Conservation (phyloP, 805 yeast species). For the Limtongia smithiae region DNA sequence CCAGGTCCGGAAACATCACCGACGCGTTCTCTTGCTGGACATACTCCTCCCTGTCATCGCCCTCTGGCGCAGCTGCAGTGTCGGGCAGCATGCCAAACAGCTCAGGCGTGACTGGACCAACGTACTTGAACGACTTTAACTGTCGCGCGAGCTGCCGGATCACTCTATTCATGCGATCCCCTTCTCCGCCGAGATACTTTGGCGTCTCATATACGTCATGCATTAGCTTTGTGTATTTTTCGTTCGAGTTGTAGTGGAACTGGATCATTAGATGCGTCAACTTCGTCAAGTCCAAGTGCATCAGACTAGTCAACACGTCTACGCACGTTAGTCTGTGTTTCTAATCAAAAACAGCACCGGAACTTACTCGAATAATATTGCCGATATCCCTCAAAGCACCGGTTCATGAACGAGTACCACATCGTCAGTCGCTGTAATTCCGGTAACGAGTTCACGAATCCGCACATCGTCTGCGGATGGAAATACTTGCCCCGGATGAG, state of each 20-base stretch:
- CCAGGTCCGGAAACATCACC: slow-evolving; percentile 4
- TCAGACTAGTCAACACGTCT: too few relatives aligned
- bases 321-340: too few relatives aligned
- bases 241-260: too few relatives aligned
- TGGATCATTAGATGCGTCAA: too few relatives aligned
- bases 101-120: slow-evolving; percentile 11
- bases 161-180: slow-evolving; percentile 7
- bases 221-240: neutral
- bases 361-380: slow-evolving; percentile 1
- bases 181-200: slow-evolving; percentile 1
- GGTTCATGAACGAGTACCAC: neutral
- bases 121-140: slow-evolving; percentile 1
- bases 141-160: neutral
- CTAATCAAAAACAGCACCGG: neutral
- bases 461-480: neutral
- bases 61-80: neutral
- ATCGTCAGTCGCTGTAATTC: neutral
- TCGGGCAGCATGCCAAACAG: slow-evolving; percentile 6
- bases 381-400: neutral
- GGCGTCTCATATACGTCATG: slow-evolving; percentile 9
- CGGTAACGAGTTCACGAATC: neutral
- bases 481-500: neutral
- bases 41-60: too few relatives aligned
- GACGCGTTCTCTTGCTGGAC: neutral
- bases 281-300: too few relatives aligned